Evolutionary conservation across 2,329 filamentous ascomycete species (phyloP).

Genomic region (Trichoderma arundinaceum): DNA sequence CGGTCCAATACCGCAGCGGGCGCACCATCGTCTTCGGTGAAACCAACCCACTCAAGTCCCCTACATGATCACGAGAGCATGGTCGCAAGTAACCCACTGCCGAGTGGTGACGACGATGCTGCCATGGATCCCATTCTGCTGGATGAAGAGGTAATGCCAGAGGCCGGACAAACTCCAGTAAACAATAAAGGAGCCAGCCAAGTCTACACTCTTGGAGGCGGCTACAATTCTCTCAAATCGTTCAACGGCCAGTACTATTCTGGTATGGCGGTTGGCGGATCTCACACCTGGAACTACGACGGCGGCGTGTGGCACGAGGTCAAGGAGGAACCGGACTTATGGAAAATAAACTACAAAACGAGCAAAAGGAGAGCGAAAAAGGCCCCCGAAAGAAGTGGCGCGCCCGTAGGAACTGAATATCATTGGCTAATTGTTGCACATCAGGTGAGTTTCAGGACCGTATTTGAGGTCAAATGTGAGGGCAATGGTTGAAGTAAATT

Average conservation of each 20-base stretch:
- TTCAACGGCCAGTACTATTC: neutral
- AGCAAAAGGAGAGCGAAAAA: neutral
- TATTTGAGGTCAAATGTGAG: too few relatives aligned
- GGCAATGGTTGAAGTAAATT: too few relatives aligned
- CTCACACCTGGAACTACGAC: conserved; percentile 8
- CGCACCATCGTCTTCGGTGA: neutral
- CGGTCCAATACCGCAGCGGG: neutral
- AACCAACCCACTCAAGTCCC: neutral
- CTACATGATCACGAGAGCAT: neutral
- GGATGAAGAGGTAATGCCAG: conserved; percentile 3
- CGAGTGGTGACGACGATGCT: neutral
- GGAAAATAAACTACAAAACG: conserved; percentile 3
- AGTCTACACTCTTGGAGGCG: neutral
- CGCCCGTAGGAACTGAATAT: neutral
- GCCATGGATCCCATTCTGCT: neutral
- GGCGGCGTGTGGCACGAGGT: neutral
- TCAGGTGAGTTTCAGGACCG: neutral
- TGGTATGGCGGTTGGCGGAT: neutral
- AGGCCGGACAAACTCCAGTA: neutral
- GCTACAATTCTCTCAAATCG: neutral
- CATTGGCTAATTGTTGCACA: conserved; percentile 7
- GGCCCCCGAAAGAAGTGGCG: neutral
- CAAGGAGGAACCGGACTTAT: neutral
- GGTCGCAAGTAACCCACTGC: neutral
- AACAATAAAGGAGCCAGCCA: neutral